These are phyloP conservation scores for Calycina herbarum DNA, from an alignment of 2,329 filamentous ascomycete genomes.

Conservation along the genomic window DNA sequence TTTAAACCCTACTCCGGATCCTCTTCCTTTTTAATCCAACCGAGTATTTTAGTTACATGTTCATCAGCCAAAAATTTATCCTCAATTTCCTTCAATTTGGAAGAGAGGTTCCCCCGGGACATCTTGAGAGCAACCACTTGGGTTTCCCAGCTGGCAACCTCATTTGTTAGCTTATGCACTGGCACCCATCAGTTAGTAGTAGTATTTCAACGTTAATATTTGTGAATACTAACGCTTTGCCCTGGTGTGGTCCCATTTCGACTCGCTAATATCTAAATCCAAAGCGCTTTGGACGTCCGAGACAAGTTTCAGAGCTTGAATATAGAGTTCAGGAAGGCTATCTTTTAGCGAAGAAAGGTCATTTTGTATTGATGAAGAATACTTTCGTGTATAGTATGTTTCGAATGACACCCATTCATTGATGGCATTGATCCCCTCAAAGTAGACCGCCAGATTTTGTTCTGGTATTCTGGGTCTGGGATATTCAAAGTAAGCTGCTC, in stretches of 20 bases:
- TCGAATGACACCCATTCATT: background rate
- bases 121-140: background rate
- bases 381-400: background rate
- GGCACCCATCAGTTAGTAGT: background rate
- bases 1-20: background rate
- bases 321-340: background rate
- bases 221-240: background rate
- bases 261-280: background rate
- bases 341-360: background rate
- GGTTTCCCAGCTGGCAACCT: background rate
- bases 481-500: background rate
- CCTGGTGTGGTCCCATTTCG: background rate
- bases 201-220: background rate
- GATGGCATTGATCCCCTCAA: background rate
- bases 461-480: background rate
- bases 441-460: background rate
- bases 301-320: background rate
- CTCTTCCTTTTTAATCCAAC: background rate
- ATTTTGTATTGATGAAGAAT: background rate
- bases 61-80: background rate
- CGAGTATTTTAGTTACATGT: background rate
- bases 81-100: background rate
- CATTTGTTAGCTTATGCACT: background rate
- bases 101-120: background rate
- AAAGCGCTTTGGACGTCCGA: background rate